These are phyloP conservation scores for Jamesozyma spencerorum DNA, from an alignment of 805 yeast genomes.

Conservation along the genomic window DNA sequence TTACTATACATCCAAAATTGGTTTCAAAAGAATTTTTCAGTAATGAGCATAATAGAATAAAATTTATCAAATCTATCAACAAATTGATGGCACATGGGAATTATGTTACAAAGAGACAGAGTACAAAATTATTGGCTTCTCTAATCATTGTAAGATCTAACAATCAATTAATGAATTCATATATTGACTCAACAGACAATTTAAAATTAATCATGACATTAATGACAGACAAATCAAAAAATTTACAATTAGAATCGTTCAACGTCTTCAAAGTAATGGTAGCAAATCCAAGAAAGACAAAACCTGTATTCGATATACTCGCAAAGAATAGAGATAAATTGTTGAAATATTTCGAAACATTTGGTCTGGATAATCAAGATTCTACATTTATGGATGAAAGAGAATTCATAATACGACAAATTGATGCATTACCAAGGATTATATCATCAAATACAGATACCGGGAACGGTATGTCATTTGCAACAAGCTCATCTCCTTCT, in stretches of 20 bases:
- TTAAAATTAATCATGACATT: constrained; percentile 79
- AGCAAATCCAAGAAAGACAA: constrained; percentile 89
- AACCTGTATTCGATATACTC: constrained; percentile 69
- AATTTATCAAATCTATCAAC: constrained; percentile 57
- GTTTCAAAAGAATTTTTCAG: constrained; percentile 60
- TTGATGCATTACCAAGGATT: constrained; percentile 60
- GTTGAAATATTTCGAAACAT: constrained; percentile 55
- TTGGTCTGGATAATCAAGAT: constrained; percentile 51
- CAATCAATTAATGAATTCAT: constrained; percentile 60
- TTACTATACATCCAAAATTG: constrained; percentile 59
- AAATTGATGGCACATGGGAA: constrained; percentile 63
- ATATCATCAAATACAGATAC: constrained; percentile 21
- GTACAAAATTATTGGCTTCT: constrained; percentile 64
- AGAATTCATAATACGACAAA: constrained; percentile 67
- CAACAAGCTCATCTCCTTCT: not conserved
- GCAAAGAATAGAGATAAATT: constrained; percentile 76
- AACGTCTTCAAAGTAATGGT: constrained; percentile 89
- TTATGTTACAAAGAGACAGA: constrained; percentile 89
- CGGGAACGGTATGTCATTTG: not conserved
- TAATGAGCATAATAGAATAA: constrained; percentile 38
- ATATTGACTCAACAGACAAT: constrained; percentile 74
- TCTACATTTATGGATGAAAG: constrained; percentile 66
- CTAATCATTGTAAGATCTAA: constrained; percentile 65
- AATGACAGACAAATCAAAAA: constrained; percentile 79
- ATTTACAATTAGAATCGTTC: constrained; percentile 83